phyloP scores from a whole-genome alignment of 176 grass and related monocot species.

The Poa pratensis region DNA sequence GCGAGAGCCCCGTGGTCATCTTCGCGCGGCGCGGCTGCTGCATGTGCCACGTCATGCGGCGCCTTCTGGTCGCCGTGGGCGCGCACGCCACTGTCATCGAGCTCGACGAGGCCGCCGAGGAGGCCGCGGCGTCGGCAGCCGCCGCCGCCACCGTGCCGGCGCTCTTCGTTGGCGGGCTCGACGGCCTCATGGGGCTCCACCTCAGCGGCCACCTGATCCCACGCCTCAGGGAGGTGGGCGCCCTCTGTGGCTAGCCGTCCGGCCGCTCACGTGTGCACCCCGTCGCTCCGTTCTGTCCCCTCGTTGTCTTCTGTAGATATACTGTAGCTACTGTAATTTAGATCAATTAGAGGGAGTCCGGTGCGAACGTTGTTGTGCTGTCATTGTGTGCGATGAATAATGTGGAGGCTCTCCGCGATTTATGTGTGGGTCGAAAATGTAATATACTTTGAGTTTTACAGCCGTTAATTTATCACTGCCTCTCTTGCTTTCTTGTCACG shows the following conservation, averaged over 20 bases:
- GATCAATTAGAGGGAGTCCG: not conserved
- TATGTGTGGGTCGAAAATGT: conserved; percentile 44
- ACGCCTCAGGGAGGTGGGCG: conserved; percentile 47
- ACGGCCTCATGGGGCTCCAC: conserved; percentile 90
- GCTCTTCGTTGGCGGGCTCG: conserved; percentile 87
- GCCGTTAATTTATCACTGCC: not conserved
- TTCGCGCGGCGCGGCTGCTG: conserved; percentile 74
- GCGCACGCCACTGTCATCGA: conserved; percentile 88
- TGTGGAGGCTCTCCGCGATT: not conserved
- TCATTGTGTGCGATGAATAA: not conserved
- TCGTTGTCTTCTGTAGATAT: conserved; percentile 14
- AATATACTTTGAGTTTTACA: conserved; percentile 22
- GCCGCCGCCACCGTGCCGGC: conserved; percentile 58
- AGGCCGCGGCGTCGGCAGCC: conserved; percentile 39
- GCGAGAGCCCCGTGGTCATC: conserved; percentile 85
- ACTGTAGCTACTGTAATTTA: conserved; percentile 20
- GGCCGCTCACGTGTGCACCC: not conserved
- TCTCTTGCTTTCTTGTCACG: not conserved
- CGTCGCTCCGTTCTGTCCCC: not conserved
- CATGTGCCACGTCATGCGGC: conserved; percentile 94
- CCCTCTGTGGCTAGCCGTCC: conserved; percentile 39
- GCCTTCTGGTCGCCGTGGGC: conserved; percentile 72
- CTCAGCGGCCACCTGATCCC: conserved; percentile 68
- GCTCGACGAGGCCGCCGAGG: conserved; percentile 58
- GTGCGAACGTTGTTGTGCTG: not conserved